phyloP scores from a whole-genome alignment of 2,329 filamentous ascomycete species.

The Botrytis fabae region DNA sequence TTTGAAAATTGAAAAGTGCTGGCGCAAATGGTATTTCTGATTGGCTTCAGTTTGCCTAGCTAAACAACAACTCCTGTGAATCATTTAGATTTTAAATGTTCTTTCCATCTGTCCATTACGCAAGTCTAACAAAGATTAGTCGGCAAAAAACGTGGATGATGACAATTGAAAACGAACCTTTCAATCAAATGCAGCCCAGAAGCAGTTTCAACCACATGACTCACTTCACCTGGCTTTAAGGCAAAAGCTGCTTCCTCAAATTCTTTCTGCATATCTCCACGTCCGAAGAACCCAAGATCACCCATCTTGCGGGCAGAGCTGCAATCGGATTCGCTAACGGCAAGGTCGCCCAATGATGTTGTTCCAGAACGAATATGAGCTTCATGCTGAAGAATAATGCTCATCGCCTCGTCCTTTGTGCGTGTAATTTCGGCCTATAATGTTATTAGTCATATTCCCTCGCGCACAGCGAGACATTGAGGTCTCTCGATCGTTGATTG shows the following conservation, averaged over 20 bases:
- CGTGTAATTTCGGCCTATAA: constrained; percentile 75
- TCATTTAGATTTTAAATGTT: not conserved
- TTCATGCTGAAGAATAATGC: constrained; percentile 75
- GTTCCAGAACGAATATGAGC: constrained; percentile 70
- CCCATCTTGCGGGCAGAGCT: constrained; percentile 92
- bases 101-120: constrained; percentile 7
- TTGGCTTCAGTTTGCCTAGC: not conserved
- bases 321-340: constrained; percentile 88
- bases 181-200: constrained; percentile 96
- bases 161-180: constrained; percentile 54
- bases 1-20: not conserved
- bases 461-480: not conserved
- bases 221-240: constrained; percentile 84
- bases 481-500: not conserved
- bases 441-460: constrained; percentile 24
- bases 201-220: constrained; percentile 83
- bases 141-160: not conserved
- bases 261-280: constrained; percentile 96
- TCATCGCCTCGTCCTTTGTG: constrained; percentile 79
- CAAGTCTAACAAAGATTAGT: constrained; percentile 20
- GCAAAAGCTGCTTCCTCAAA: constrained; percentile 95
- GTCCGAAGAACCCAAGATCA: constrained; percentile 92
- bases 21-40: constrained; percentile 1
- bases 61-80: not conserved
- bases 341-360: constrained; percentile 75